A percentile compares a stretch with the other conserved stretches of the same genome.
These are phyloP conservation scores for Candida multigemmis DNA, from an alignment of 805 yeast genomes.

Conservation along the genomic window DNA sequence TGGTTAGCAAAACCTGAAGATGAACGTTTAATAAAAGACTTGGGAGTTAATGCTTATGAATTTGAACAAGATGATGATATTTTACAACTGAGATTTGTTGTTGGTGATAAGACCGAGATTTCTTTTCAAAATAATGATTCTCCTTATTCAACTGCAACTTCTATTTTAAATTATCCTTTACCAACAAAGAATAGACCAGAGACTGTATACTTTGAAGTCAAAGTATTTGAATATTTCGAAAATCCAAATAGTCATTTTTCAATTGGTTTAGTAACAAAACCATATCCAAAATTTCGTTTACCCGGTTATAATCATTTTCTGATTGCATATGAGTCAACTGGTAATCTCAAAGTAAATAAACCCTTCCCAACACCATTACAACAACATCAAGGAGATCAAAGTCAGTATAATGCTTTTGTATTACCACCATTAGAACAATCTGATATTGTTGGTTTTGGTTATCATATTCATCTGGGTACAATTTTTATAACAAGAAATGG, in stretches of 20 bases:
- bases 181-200: slow-evolving; percentile 31
- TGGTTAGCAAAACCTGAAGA: no score
- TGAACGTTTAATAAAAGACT: slow-evolving; percentile 21
- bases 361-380: slow-evolving; percentile 46
- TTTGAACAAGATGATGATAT: slow-evolving; percentile 26
- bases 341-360: slow-evolving; percentile 56
- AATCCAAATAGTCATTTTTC: slow-evolving; percentile 42
- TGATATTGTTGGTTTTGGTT: slow-evolving; percentile 50
- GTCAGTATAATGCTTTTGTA: slow-evolving; percentile 34
- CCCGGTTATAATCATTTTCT: slow-evolving; percentile 71
- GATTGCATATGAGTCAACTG: slow-evolving; percentile 65
- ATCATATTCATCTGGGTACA: slow-evolving; percentile 37
- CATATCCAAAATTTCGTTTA: slow-evolving; percentile 61
- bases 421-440: slow-evolving; percentile 44
- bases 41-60: slow-evolving; percentile 31
- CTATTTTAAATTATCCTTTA: slow-evolving; percentile 28
- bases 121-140: slow-evolving; percentile 25
- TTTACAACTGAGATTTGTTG: slow-evolving; percentile 23
- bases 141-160: slow-evolving; percentile 30
- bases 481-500: slow-evolving; percentile 50
- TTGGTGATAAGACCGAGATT: slow-evolving; percentile 31
- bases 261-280: slow-evolving; percentile 61
- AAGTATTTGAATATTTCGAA: slow-evolving; percentile 23
- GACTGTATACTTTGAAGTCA: slow-evolving; percentile 54
- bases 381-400: slow-evolving; percentile 31